Conservation (phyloP, 805 yeast species). For the Pichia pseudocactophila region DNA sequence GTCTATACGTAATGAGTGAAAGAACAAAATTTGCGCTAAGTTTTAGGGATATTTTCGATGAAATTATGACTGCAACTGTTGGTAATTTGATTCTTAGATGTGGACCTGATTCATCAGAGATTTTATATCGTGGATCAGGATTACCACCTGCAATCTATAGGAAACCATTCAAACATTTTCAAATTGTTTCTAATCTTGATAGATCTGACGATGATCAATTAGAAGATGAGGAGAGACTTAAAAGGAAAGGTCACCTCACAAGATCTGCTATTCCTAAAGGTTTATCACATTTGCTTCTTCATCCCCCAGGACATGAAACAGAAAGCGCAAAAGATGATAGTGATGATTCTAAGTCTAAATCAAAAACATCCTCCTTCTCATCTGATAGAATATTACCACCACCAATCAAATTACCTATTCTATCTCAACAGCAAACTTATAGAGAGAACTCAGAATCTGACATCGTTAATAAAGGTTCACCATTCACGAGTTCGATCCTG, state of each 20-base stretch:
- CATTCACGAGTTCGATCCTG: too few species aligned
- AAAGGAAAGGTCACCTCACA: constrained; percentile 43
- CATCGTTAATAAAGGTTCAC: too few species aligned
- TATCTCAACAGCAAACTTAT: constrained; percentile 5
- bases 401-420: constrained; percentile 10
- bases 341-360: too few species aligned
- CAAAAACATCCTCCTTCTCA: background rate
- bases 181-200: constrained; percentile 26
- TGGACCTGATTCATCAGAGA: constrained; percentile 53
- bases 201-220: constrained; percentile 29
- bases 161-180: constrained; percentile 32
- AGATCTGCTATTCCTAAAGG: constrained; percentile 47
- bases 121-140: constrained; percentile 37
- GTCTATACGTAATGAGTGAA: constrained; percentile 58
- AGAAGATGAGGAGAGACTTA: constrained; percentile 41
- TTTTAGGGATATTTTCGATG: constrained; percentile 62
- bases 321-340: constrained; percentile 2
- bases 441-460: too few species aligned
- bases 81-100: constrained; percentile 54
- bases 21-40: constrained; percentile 52
- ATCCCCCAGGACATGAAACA: constrained; percentile 9
- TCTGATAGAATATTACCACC: constrained; percentile 11
- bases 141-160: constrained; percentile 55
- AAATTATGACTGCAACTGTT: constrained; percentile 53
- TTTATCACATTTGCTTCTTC: constrained; percentile 39